These are phyloP conservation scores for Entrophospora sp. DNA, from an alignment of 192 early-diverging fungal species.

Conservation along the genomic window DNA sequence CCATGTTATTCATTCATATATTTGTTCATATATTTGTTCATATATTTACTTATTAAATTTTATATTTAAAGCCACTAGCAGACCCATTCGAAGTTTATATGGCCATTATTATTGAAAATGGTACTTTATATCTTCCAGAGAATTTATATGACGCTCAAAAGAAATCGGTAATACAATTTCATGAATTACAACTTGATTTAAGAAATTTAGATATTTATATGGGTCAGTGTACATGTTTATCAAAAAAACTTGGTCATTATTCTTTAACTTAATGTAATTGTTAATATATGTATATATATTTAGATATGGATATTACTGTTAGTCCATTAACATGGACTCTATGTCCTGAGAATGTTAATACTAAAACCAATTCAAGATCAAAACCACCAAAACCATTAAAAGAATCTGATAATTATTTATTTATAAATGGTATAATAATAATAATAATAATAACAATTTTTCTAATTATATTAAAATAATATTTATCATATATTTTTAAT, in stretches of 20 bases:
- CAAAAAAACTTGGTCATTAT: background rate
- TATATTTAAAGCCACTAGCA: slow-evolving; percentile 23
- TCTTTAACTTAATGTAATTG: background rate
- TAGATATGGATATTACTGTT: slow-evolving; percentile 50
- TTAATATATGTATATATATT: background rate
- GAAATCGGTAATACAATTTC: slow-evolving; percentile 44
- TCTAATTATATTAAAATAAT: no score
- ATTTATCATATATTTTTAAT: background rate
- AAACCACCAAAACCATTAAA: no score
- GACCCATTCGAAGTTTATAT: slow-evolving; percentile 54
- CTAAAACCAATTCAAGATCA: slow-evolving; percentile 22
- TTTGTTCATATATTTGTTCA: background rate
- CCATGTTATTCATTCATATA: background rate
- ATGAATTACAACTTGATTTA: slow-evolving; percentile 56
- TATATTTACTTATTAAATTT: background rate
- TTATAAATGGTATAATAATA: slow-evolving; percentile 37
- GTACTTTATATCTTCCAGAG: slow-evolving; percentile 42
- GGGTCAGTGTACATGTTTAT: slow-evolving; percentile 34
- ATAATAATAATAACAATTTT: background rate
- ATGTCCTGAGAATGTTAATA: slow-evolving; percentile 19
- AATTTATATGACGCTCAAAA: slow-evolving; percentile 50
- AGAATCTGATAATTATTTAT: slow-evolving; percentile 40
- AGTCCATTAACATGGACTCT: slow-evolving; percentile 50
- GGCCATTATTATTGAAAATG: slow-evolving; percentile 34
- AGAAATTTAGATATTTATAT: slow-evolving; percentile 56